Base-by-base conservation (phyloP, 371 early-diverging fungal species). In the Chytridium lagenaria region DNA sequence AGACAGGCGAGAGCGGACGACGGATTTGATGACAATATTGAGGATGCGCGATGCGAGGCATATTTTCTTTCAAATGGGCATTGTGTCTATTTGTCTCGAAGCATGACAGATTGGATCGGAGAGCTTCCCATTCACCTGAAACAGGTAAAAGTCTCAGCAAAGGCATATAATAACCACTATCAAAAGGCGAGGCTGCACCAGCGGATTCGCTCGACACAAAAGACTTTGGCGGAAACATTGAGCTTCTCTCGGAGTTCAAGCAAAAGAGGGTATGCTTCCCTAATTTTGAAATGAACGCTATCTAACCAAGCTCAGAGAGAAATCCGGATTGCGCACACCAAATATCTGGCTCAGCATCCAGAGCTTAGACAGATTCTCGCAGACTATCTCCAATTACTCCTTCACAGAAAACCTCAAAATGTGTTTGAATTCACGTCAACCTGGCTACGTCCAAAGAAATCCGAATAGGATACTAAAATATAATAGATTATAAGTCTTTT, bases 321-420 rank as follows among this genome's bases (percentile, higher is more conserved):
- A 37, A 71, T 84, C n/a, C 55, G 38, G 28, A 39, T 40, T 0
- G 23, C 69, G 1, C 84, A 81, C 30, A 30, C 34, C 23, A 70
- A 49, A 36, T 84, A 79, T 64, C 70, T 80, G 19, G 50, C n/a
- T 1, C 37, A 69, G n/a, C 80, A 83, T 31, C 79, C 81, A 16
- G 83, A 83, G 40, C 63, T 85, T 28, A 38, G 70, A 2, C 74
- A 78, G 19, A 76, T 83, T n/a, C 49, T 83, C 76, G 65, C 82
- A 2, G 85, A 85, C 67, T 83, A 80, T 73, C 59, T 83, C 16
- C 83, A 81, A 59, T 65, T 79, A 28, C 19, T 85, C 3, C 73
- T 85, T 34, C 81, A 80, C 57, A 59, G 77, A 30, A 81, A 83
- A 64, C 85, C 85, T 16, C 49, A 67, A 10, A 79, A 83, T 59